A percentile compares a stretch with the other conserved stretches of the same genome.
These are phyloP conservation scores for Helicocarpus griseus DNA, from an alignment of 2,329 filamentous ascomycete species.

Conservation along the genomic window DNA sequence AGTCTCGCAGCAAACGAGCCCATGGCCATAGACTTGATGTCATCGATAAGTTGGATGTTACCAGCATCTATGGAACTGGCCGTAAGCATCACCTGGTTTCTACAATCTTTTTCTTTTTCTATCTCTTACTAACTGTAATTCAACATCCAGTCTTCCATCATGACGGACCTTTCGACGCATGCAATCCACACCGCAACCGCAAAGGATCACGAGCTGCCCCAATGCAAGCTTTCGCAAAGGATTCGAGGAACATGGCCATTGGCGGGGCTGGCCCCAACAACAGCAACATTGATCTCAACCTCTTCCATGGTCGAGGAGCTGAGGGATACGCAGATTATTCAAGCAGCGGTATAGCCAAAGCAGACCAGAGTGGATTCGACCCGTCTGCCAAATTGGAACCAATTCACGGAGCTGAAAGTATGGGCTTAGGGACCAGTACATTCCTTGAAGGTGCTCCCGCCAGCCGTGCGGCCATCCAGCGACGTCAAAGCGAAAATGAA, in stretches of 20 bases:
- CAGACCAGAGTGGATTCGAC: slow-evolving; percentile 47
- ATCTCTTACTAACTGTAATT: neutral
- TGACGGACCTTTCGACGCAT: slow-evolving; percentile 92
- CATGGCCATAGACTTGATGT: slow-evolving; percentile 56
- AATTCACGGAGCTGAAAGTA: slow-evolving; percentile 72
- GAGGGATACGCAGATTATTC: slow-evolving; percentile 81
- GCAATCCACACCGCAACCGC: slow-evolving; percentile 87
- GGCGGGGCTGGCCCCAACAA: slow-evolving; percentile 82
- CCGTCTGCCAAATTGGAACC: slow-evolving; percentile 57
- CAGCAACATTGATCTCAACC: slow-evolving; percentile 67
- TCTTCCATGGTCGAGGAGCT: slow-evolving; percentile 77
- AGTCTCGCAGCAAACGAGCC: slow-evolving; percentile 28
- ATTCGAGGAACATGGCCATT: slow-evolving; percentile 83
- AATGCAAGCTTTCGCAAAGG: slow-evolving; percentile 92
- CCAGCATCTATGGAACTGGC: slow-evolving; percentile 87
- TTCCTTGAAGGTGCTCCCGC: slow-evolving; percentile 92
- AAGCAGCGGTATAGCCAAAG: slow-evolving; percentile 27
- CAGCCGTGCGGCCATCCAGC: slow-evolving; percentile 66
- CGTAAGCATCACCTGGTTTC: slow-evolving; percentile 47
- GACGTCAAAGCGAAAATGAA: slow-evolving; percentile 60
- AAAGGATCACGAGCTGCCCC: slow-evolving; percentile 73
- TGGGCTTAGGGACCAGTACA: slow-evolving; percentile 85
- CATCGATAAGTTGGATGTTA: slow-evolving; percentile 94
- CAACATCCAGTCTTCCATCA: slow-evolving; percentile 73
- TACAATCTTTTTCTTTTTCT: neutral